Evolutionary conservation across 768 basidiomycete genomes (phyloP), one percentile per base, ranked within the genome.

Genomic region (Calocybe indica): DNA sequence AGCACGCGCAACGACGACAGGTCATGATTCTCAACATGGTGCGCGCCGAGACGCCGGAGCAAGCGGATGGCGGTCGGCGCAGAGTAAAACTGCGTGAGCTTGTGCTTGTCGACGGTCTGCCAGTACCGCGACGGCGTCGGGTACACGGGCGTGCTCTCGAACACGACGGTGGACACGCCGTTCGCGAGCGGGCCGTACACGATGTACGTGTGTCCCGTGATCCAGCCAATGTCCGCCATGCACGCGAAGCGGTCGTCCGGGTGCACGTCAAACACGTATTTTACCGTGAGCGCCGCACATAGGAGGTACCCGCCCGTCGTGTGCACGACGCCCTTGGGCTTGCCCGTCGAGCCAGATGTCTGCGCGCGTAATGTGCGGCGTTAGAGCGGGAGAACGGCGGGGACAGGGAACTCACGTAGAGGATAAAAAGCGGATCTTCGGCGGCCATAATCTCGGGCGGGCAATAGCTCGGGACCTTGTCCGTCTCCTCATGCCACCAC

Each of bases 201-300:
- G 61, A 98, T 97, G 71, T 97, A 91, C 10, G 88, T 89, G 69
- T 96, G 92, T 12, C 94, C 94, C 2, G 95, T 98, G 71, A 98
- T 95, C 95, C 95, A 98, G 58, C 95, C 95, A 45, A 99, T 78
- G 61, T 99, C 95, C 48, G 95, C 95, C 94, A 97, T 93, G 74
- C 95, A 98, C 1, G 85, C 96, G 64, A 94, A 97, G 55, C 78
- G 83, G 71, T 97, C 95, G 50, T 89, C 92, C n/a, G 87, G 83
- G 66, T 99, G 95, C 14, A 97, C 81, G 63, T 99, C 95, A 62
- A 97, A 99, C 52, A 96, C 91, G 65, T 95, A 97, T 71, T 97
- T 96, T 65, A 96, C 82, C 22, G 95, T 94, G 50, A 97, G 61
- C 1, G 91, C 82, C 0, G 91, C 92, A 56, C 94, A 82, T 45